phyloP scores from a whole-genome alignment of 2,329 filamentous ascomycete genomes.

The Bretziella fagacearum region DNA sequence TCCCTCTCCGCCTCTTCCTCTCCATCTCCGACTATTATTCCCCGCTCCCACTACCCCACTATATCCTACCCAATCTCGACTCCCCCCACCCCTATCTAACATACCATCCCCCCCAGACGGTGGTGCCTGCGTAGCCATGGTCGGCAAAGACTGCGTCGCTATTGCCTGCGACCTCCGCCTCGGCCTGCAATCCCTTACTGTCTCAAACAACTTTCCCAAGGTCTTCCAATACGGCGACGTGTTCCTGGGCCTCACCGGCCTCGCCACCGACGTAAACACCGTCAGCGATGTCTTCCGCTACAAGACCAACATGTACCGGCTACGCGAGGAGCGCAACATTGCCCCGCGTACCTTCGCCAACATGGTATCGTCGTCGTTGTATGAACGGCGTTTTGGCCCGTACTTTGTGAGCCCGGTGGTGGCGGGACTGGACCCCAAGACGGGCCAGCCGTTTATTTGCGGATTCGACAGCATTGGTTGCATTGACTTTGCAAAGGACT shows the following conservation, averaged over 20 bases:
- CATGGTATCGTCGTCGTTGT: constrained; percentile 76
- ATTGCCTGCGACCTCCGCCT: constrained; percentile 98
- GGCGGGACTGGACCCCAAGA: constrained; percentile 87
- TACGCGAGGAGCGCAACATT: constrained; percentile 95
- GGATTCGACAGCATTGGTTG: constrained; percentile 98
- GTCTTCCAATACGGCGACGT: constrained; percentile 95
- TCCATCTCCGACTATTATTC: neutral
- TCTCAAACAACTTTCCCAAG: constrained; percentile 99
- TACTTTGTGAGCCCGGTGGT: constrained; percentile 94
- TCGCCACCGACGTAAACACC: constrained; percentile 88
- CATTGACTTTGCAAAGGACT: constrained; percentile 99
- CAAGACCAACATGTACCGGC: constrained; percentile 99
- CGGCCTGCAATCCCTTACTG: constrained; percentile 86
- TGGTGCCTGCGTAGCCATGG: constrained; percentile 95
- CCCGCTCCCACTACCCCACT: constrained; percentile 7
- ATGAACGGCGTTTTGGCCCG: constrained; percentile 89
- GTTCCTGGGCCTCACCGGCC: constrained; percentile 87
- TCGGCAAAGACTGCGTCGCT: constrained; percentile 98
- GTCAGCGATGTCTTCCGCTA: constrained; percentile 96
- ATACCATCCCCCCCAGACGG: constrained; percentile 40
- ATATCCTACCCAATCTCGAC: constrained; percentile 1
- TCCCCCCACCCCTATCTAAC: constrained; percentile 7
- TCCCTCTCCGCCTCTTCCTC: constrained; percentile 9
- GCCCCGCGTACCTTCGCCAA: constrained; percentile 91
- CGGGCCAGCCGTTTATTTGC: constrained; percentile 91